Percentiles rank a stretch among this genome's conserved stretches.
Evolutionary conservation across 1,284 basidiomycete species (phyloP).

Genomic region (Malassezia yamatoensis): DNA sequence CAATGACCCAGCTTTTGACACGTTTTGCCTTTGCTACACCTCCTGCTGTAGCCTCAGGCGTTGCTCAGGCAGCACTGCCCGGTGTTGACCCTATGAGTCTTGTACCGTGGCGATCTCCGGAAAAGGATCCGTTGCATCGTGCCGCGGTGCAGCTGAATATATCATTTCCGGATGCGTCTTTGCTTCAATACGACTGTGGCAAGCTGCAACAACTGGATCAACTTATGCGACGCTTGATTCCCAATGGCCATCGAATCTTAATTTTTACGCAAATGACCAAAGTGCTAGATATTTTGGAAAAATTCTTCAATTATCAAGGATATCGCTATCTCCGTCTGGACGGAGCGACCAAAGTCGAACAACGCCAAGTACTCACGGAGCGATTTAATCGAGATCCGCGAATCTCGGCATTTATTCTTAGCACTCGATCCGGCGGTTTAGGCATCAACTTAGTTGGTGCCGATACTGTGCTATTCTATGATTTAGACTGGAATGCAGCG

Average conservation of each 20-base stretch:
- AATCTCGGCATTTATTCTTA: constrained; percentile 86
- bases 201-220: constrained; percentile 76
- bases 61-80: constrained; percentile 58
- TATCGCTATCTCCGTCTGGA: constrained; percentile 86
- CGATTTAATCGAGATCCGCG: constrained; percentile 87
- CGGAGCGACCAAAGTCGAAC: constrained; percentile 89
- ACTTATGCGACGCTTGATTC: constrained; percentile 72
- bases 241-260: constrained; percentile 74
- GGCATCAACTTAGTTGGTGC: constrained; percentile 92
- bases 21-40: constrained; percentile 77
- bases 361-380: constrained; percentile 87
- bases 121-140: constrained; percentile 56
- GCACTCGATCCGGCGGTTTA: constrained; percentile 82
- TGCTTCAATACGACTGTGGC: constrained; percentile 92
- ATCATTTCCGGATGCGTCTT: constrained; percentile 79
- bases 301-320: constrained; percentile 83
- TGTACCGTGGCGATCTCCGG: constrained; percentile 27
- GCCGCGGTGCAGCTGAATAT: constrained; percentile 76
- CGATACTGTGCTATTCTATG: constrained; percentile 91
- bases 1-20: constrained; percentile 57
- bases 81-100: constrained; percentile 45
- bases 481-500: constrained; percentile 94
- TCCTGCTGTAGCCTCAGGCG: constrained; percentile 63
- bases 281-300: constrained; percentile 85
- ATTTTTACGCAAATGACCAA: constrained; percentile 98